Base-by-base conservation (phyloP, 2,329 filamentous ascomycete species). In the Penicillium sp. region DNA sequence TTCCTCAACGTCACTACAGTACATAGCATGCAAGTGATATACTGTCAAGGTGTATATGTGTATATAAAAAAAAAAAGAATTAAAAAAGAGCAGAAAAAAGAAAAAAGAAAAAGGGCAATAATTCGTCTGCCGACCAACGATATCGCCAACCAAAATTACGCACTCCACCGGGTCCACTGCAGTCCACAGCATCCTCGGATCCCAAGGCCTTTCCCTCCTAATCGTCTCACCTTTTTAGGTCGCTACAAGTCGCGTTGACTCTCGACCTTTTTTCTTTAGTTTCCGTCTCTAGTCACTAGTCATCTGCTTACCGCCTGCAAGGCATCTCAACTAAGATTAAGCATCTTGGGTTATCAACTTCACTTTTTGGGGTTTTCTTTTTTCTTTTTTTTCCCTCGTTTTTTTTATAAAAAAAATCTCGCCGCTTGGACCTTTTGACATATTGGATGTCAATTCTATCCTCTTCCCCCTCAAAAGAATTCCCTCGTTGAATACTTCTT, bases 291-390 rank as follows among this genome's bases (percentile, higher is more conserved):
- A 49, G 39, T 24, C 29, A 8, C 24, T 27, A 27, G 24, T 38
- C 40, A 66, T 72, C 65, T 69, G 67, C 63, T 67, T 61, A 65
- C 69, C 67, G 67, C 65, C 68, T 71, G 70, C 70, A 72, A 67
- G 70, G 63, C 68, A 70, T 70, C 64, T 60, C 64, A 71, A 70
- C 71, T 72, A 73, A 71, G 59, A 70, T 72, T 73, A 73, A 73
- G 71, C 71, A 72, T 71, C 70, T 63, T 56, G 51, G 55, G 8
- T 27, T 53, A 55, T 53, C 57, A 56, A 62, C 67, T 63, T 62
- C 56, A 55, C 60, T 58, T 50, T n/a, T 13, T 13, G 31, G 31
- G 31, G 51, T 45, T 57, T 54, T 38, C 55, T 55, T 50, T 45
- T 48, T 50, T 54, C 53, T 57, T 58, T 49, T 10, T 47, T 14